Percentiles rank a stretch among this genome's conserved stretches.
These are phyloP conservation scores for Phaffomyces opuntiae DNA, from an alignment of 805 yeast genomes.

Conservation along the genomic window DNA sequence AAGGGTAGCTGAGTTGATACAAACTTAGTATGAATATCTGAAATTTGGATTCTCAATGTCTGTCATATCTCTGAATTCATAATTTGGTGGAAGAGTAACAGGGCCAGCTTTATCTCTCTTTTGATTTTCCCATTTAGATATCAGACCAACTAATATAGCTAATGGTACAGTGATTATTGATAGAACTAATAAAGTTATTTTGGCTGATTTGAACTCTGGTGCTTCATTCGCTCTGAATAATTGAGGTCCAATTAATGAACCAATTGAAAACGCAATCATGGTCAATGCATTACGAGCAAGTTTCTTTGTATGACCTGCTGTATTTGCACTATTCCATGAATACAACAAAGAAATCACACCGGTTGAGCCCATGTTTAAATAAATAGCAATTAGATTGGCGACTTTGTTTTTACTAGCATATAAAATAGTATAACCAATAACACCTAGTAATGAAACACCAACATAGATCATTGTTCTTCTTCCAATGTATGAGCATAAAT, in stretches of 20 bases:
- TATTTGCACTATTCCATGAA: slow-evolving; percentile 56
- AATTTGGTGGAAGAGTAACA: slow-evolving; percentile 26
- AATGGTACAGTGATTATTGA: slow-evolving; percentile 40
- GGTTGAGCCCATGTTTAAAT: slow-evolving; percentile 47
- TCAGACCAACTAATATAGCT: slow-evolving; percentile 34
- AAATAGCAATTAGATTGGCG: slow-evolving; percentile 43
- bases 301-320: slow-evolving; percentile 57
- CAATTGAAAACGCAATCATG: slow-evolving; percentile 52
- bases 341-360: slow-evolving; percentile 51
- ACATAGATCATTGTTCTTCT: slow-evolving; percentile 30
- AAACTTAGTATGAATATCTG: slow-evolving; percentile 33
- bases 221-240: slow-evolving; percentile 44
- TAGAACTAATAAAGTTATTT: slow-evolving; percentile 46
- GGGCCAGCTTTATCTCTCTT: slow-evolving; percentile 37
- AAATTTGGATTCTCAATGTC: slow-evolving; percentile 52
- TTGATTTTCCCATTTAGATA: slow-evolving; percentile 43
- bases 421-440: slow-evolving; percentile 42
- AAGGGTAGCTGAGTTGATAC: too few relatives aligned
- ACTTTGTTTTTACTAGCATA: slow-evolving; percentile 31
- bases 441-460: slow-evolving; percentile 38
- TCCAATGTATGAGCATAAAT: slow-evolving; percentile 29
- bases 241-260: slow-evolving; percentile 60
- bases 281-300: slow-evolving; percentile 46
- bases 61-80: slow-evolving; percentile 49
- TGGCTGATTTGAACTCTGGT: slow-evolving; percentile 52